Conservation (phyloP, 208 protist genomes). For the Giardia duodenalis region DNA sequence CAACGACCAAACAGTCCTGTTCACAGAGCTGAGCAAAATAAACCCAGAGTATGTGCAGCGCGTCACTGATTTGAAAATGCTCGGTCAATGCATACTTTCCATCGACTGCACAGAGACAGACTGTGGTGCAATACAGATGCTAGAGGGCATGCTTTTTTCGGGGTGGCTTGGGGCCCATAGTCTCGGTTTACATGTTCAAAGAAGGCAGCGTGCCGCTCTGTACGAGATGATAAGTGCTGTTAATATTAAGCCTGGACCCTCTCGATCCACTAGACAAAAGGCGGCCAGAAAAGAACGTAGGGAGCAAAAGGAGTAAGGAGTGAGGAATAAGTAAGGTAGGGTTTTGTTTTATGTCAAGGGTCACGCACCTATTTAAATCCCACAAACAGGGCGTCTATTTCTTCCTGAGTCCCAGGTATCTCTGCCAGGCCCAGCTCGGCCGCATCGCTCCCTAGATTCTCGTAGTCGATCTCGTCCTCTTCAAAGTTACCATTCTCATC, state of each 20-base stretch:
- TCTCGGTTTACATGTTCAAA: conserved; percentile 8
- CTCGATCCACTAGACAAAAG: too few species aligned
- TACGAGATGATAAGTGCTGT: background rate
- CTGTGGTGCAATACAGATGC: background rate
- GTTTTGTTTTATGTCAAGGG: too few species aligned
- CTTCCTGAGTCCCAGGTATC: background rate
- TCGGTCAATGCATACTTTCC: background rate
- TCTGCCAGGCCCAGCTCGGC: background rate
- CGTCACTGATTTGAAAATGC: background rate
- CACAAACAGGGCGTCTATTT: background rate
- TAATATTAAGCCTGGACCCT: too few species aligned
- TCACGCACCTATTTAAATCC: too few species aligned
- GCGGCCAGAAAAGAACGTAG: too few species aligned
- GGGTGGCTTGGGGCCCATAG: background rate
- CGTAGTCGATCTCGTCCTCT: background rate
- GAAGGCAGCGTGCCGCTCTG: background rate
- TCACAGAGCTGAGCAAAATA: background rate
- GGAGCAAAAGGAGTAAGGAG: too few species aligned
- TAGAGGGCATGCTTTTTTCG: background rate
- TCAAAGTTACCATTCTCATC: conserved; percentile 1
- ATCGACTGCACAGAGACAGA: background rate
- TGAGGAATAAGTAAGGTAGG: too few species aligned
- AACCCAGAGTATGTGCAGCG: background rate
- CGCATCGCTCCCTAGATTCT: background rate
- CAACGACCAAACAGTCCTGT: background rate